Evolutionary conservation across 164 flowering plant species (phyloP), one percentile per base, ranked within the genome.

Genomic region (Malania oleifera): DNA sequence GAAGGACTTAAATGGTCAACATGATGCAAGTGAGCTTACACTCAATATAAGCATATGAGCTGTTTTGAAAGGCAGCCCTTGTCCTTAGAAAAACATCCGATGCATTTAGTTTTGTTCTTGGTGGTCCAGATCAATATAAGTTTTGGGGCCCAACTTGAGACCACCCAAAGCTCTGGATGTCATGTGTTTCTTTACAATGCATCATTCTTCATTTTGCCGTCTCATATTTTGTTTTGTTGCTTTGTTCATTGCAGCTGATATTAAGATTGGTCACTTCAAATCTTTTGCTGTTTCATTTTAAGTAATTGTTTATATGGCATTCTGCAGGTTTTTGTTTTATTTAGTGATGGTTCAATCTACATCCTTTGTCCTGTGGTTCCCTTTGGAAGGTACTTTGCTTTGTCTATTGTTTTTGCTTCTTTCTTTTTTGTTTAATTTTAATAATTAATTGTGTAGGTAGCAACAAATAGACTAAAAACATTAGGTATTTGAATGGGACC

Each of bases 281-380:
- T 11, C 41, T 17, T 19, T 25, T 40, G 59, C 22, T 13, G 25
- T 56, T 26, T 17, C 23, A 12, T 57, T 45, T 58, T 7, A 46
- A 35, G 15, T 55, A 51, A n/a, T 25, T 49, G 5, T 40, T 23
- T 61, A 43, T 48, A 2, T 52, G 44, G 37, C 29, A 2, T 44
- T 63, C 15, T 77, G 60, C 83, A 93, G 99, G 91, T 90, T 34
- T 93, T 90, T 73, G 17, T 90, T 46, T 66, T 88, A 59, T 90
- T 86, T 70, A 77, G 77, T 53, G 96, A 93, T 73, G 97, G 99
- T 56, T 85, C 91, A 19, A 61, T 81, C 62, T 85, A 88, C 74
- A 69, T 88, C 64, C 71, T 93, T 20, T 93, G 99, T 69, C 99
- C 99, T n/a, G 72, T 93, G 67, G 88, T 82, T 55, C 97, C 97